Conservation (phyloP, 2,329 filamentous ascomycete genomes). For the Grosmannia penicillata region DNA sequence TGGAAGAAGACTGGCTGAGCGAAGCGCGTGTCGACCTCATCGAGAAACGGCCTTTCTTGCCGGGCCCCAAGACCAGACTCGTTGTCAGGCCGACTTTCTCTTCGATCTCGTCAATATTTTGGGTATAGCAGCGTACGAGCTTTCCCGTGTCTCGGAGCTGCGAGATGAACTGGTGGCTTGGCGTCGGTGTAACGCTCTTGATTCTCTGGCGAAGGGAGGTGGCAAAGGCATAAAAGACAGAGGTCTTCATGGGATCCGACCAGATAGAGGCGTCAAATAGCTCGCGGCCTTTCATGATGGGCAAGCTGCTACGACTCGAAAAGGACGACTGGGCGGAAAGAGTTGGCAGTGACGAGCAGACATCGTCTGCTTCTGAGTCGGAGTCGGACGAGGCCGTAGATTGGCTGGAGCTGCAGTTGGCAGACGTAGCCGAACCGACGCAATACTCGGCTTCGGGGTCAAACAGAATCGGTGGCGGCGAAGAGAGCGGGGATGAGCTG, state of each 20-base stretch:
- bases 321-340: conserved; percentile 17
- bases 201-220: conserved; percentile 52
- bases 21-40: conserved; percentile 13
- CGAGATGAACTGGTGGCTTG: conserved; percentile 54
- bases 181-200: conserved; percentile 45
- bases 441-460: conserved; percentile 29
- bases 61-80: conserved; percentile 44
- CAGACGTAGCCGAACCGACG: conserved; percentile 18
- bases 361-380: conserved; percentile 29
- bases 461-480: conserved; percentile 36
- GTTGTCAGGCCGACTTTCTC: conserved; percentile 54
- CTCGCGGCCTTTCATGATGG: conserved; percentile 55
- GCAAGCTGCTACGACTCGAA: conserved; percentile 22
- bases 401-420: conserved; percentile 24
- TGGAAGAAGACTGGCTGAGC: not conserved
- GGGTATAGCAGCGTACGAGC: conserved; percentile 57
- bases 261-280: conserved; percentile 59
- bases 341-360: conserved; percentile 21
- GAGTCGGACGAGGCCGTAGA: conserved; percentile 10
- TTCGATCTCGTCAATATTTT: conserved; percentile 63
- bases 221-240: conserved; percentile 59
- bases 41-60: conserved; percentile 45
- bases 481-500: conserved; percentile 42
- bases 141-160: conserved; percentile 52
- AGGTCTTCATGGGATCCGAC: conserved; percentile 51